Evolutionary conservation across 208 protist genomes (phyloP), one percentile per base, ranked within the genome.

Genomic region (Trypanosoma melophagium): DNA sequence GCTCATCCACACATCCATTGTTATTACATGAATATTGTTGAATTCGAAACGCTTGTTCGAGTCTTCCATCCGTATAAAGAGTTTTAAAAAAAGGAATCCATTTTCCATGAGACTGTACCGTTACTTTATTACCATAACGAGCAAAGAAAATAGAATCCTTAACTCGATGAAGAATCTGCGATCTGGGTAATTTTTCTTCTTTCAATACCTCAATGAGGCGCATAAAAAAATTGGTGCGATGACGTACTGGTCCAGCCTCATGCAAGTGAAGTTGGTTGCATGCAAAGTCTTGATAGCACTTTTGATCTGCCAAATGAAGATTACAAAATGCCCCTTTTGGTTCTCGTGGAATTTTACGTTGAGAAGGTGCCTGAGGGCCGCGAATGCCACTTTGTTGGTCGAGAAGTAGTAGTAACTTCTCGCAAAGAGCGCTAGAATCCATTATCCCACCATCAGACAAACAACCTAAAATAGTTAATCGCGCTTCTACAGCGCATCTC

Each of bases 61-160:
- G 80, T 8, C 89, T 79, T 8, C 89, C 89, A 35, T 89, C 89
- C 0, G 89, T 95, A 71, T 91, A 95, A 8, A 92, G 24, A 7
- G 89, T 95, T 66, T 95, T 95, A 59, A 95, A 95, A 61, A 95
- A 95, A 1, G 89, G 89, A 80, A 92, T 87, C 80, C 83, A 90
- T 61, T 66, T 89, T 22, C 79, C 82, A 74, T 87, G 77, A 56
- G 76, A 95, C 4, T 84, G 79, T 21, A 95, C 89, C 3, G 89
- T 95, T 3, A 95, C 89, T 53, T 92, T 95, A 60, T 95, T 95
- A 40, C 89, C 89, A 73, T 92, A 95, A 14, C 86, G 77, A 1
- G 89, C 89, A 61, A 92, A 95, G 59, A 95, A 92, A 40, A 92
- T 84, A 17, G 89, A 95, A 73, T 95, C 89, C 59, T 91, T 92